Conservation (phyloP, 2,329 filamentous ascomycete genomes). For the Phaeosphaeria sp. region DNA sequence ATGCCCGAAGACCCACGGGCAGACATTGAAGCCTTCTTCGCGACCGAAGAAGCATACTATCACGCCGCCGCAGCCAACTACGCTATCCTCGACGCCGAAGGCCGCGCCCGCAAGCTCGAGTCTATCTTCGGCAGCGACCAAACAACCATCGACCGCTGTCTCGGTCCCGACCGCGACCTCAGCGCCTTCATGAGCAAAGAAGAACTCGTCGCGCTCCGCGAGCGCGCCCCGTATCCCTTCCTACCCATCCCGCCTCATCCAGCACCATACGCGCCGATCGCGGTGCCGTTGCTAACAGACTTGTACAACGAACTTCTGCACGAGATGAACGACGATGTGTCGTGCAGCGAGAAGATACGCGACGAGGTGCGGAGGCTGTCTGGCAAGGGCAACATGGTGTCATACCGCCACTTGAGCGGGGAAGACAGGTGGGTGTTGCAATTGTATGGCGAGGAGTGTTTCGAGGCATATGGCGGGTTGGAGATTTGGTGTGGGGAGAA, state of each 20-base stretch:
- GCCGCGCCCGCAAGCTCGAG: constrained; percentile 16
- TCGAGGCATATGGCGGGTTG: constrained; percentile 34
- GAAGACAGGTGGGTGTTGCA: constrained; percentile 36
- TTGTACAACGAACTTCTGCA: constrained; percentile 19
- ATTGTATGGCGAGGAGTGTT: constrained; percentile 38
- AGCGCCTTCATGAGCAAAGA: constrained; percentile 18
- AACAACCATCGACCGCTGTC: constrained; percentile 8
- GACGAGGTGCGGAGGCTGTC: constrained; percentile 13
- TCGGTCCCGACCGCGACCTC: constrained; percentile 11
- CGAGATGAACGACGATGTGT: constrained; percentile 14
- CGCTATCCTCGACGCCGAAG: constrained; percentile 9
- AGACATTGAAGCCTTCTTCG: constrained; percentile 16
- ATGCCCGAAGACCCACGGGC: constrained; percentile 12
- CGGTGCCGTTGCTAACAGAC: constrained; percentile 6
- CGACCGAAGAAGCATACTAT: constrained; percentile 29
- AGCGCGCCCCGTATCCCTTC: constrained; percentile 13
- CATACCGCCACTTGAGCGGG: constrained; percentile 14
- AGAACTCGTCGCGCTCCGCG: constrained; percentile 21
- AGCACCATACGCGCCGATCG: neutral
- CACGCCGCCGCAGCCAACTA: constrained; percentile 16
- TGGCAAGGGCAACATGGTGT: constrained; percentile 11
- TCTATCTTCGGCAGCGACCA: constrained; percentile 22
- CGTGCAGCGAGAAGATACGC: constrained; percentile 7
- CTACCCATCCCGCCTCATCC: constrained; percentile 5
- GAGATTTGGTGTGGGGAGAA: constrained; percentile 30